phyloP scores from a whole-genome alignment of 495 filamentous ascomycete genomes.

The Geopyxis carbonaria region DNA sequence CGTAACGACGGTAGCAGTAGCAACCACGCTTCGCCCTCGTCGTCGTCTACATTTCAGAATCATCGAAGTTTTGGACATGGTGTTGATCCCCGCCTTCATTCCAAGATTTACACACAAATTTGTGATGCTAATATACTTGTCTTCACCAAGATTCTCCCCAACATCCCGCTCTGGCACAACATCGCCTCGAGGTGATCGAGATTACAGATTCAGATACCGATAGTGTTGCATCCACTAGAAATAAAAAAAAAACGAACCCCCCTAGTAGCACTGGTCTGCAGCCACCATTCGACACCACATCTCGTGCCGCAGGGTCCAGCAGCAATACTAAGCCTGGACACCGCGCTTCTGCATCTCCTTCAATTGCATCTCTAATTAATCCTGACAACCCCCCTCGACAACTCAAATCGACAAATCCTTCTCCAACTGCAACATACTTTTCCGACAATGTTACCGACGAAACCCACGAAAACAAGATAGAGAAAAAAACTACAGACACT shows the following conservation, averaged over 20 bases:
- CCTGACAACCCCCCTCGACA: slow-evolving; percentile 18
- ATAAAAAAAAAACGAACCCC: slow-evolving; percentile 7
- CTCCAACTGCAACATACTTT: slow-evolving; percentile 5
- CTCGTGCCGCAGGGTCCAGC: slow-evolving; percentile 11
- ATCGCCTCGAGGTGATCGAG: slow-evolving; percentile 18
- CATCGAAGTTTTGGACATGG: slow-evolving; percentile 22
- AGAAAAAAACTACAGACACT: slow-evolving; percentile 9
- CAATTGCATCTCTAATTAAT: slow-evolving; percentile 23
- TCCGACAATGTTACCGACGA: slow-evolving; percentile 17
- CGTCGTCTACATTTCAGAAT: slow-evolving; percentile 15
- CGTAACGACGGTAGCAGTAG: slow-evolving; percentile 7
- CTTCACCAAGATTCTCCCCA: neutral
- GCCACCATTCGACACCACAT: slow-evolving; percentile 21
- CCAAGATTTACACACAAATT: slow-evolving; percentile 1
- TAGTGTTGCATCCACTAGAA: neutral
- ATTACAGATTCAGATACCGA: slow-evolving; percentile 20
- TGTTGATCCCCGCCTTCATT: slow-evolving; percentile 8
- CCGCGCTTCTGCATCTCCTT: slow-evolving; percentile 24
- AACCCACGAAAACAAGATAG: neutral
- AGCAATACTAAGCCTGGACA: slow-evolving; percentile 15
- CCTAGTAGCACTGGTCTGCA: slow-evolving; percentile 14
- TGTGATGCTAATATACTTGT: slow-evolving; percentile 3
- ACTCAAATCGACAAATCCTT: slow-evolving; percentile 2
- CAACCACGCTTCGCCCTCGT: slow-evolving; percentile 12
- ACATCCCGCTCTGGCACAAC: neutral